These are phyloP conservation scores for Pseudozyma flocculosa DNA, from an alignment of 1,284 basidiomycete species.

Conservation along the genomic window DNA sequence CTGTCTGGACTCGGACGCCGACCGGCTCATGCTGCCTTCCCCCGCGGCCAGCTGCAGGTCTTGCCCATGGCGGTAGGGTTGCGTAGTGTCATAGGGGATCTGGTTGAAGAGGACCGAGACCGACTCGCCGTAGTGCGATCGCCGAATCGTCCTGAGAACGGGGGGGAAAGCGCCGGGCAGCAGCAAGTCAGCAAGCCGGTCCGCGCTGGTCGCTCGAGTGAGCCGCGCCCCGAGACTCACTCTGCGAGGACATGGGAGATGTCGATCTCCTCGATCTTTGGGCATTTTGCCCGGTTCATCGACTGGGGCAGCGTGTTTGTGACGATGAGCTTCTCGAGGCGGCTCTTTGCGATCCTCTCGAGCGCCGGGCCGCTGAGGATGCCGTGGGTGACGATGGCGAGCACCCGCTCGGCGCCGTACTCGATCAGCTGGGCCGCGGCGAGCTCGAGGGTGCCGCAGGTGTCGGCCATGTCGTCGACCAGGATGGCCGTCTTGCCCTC, in stretches of 20 bases:
- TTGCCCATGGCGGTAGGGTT: conserved; percentile 52
- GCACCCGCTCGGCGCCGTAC: conserved; percentile 81
- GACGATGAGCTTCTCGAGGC: conserved; percentile 88
- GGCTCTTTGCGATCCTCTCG: conserved; percentile 55
- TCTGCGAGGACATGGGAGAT: conserved; percentile 93
- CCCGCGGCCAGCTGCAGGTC: conserved; percentile 19
- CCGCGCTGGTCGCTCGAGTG: no score
- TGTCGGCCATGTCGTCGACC: conserved; percentile 99
- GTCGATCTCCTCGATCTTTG: conserved; percentile 87
- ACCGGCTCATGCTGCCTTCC: background rate
- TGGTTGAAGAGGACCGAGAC: conserved; percentile 55
- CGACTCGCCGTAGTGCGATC: conserved; percentile 64
- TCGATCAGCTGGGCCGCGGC: conserved; percentile 87
- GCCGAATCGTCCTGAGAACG: conserved; percentile 70
- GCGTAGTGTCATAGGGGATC: conserved; percentile 55
- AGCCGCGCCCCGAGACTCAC: background rate
- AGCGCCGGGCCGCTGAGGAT: conserved; percentile 90
- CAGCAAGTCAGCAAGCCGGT: no score
- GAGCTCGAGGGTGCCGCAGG: conserved; percentile 93
- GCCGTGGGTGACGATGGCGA: conserved; percentile 95
- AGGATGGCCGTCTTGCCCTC: conserved; percentile 91
- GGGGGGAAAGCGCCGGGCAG: no score
- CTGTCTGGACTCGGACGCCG: background rate
- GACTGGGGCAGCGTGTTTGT: conserved; percentile 96
- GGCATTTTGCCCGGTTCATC: conserved; percentile 73